Percentiles rank a stretch among this genome's conserved stretches.
These are phyloP conservation scores for Berkeleyomyces rouxiae DNA, from an alignment of 2,329 filamentous ascomycete genomes.

Conservation along the genomic window DNA sequence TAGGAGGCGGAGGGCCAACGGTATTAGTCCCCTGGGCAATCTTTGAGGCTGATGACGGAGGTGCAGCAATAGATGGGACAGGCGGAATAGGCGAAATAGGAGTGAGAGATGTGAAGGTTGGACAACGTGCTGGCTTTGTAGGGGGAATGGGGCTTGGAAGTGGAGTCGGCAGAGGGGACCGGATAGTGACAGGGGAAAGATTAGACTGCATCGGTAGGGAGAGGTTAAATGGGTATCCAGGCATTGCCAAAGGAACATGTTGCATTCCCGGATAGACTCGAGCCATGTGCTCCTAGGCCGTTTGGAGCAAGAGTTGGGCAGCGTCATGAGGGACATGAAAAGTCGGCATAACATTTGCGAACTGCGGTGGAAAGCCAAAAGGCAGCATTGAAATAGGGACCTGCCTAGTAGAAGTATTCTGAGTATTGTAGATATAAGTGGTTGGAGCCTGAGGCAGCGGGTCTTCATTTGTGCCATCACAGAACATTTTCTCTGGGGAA, in stretches of 20 bases:
- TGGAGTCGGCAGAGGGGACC: not conserved
- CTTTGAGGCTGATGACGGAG: not conserved
- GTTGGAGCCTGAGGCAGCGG: not conserved
- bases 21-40: not conserved
- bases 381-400: not conserved
- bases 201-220: not conserved
- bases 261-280: not conserved
- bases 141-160: not conserved
- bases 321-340: not conserved
- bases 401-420: not conserved
- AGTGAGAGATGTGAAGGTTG: not conserved
- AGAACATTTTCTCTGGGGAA: not conserved
- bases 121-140: not conserved
- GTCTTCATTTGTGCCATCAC: not conserved
- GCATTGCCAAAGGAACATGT: not conserved
- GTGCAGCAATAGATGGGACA: not conserved
- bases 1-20: not conserved
- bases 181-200: not conserved
- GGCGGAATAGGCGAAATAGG: not conserved
- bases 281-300: not conserved
- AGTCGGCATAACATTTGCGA: not conserved
- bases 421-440: not conserved
- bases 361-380: not conserved
- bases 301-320: not conserved
- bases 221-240: not conserved